Evolutionary conservation across 257 asterid species (phyloP).

Genomic region (Leonotis leonurus): DNA sequence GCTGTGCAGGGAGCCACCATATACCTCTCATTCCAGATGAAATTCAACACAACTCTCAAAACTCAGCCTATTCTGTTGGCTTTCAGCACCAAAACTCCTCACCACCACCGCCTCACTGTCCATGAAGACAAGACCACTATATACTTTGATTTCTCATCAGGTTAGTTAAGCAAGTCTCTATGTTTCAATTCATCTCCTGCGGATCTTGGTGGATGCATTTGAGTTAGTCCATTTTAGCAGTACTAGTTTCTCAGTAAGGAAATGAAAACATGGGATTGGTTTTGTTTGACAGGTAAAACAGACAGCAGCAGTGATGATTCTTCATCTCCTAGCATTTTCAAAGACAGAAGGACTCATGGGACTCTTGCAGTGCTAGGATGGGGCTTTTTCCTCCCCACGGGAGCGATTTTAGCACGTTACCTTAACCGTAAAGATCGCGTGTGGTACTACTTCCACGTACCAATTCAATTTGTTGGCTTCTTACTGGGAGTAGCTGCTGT

Average conservation of each 20-base stretch:
- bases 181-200: background rate
- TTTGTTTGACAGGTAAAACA: conserved; percentile 30
- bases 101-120: conserved; percentile 63
- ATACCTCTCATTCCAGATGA: conserved; percentile 77
- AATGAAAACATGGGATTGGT: background rate
- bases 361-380: conserved; percentile 58
- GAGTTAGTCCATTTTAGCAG: background rate
- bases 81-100: conserved; percentile 62
- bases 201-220: background rate
- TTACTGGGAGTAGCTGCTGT: conserved; percentile 66
- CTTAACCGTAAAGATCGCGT: conserved; percentile 48
- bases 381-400: conserved; percentile 76
- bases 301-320: conserved; percentile 15
- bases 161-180: no score
- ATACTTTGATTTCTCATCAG: conserved; percentile 69
- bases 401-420: conserved; percentile 76
- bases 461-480: conserved; percentile 62
- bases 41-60: conserved; percentile 43
- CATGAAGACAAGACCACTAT: conserved; percentile 73
- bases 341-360: conserved; percentile 73
- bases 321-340: conserved; percentile 22
- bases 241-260: background rate
- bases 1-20: conserved; percentile 52
- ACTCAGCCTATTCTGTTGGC: conserved; percentile 71
- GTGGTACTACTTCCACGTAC: conserved; percentile 79